A percentile compares a stretch with the other conserved stretches of the same genome.
Evolutionary conservation across 2,329 filamentous ascomycete genomes (phyloP).

Genomic region (Claviceps sp.): DNA sequence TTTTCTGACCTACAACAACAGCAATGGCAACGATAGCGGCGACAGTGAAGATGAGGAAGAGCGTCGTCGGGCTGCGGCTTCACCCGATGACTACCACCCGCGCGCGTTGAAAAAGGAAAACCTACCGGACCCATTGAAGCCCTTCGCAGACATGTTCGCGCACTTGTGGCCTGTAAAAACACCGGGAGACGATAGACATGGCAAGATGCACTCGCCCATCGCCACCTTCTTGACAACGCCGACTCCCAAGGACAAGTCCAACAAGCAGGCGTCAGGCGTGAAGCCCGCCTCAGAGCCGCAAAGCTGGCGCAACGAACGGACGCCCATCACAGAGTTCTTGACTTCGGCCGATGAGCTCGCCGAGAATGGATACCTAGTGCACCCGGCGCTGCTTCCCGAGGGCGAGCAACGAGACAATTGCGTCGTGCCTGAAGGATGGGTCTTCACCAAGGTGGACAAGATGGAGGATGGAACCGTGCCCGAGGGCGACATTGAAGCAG

Average conservation of each 20-base stretch:
- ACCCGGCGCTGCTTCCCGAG: slow-evolving; percentile 59
- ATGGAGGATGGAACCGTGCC: slow-evolving; percentile 55
- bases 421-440: slow-evolving; percentile 59
- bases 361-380: slow-evolving; percentile 73
- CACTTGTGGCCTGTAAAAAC: slow-evolving; percentile 83
- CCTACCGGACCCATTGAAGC: slow-evolving; percentile 42
- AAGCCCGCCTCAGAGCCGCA: slow-evolving; percentile 49
- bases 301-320: slow-evolving; percentile 60
- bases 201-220: slow-evolving; percentile 75
- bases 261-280: slow-evolving; percentile 32
- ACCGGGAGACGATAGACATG: slow-evolving; percentile 70
- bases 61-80: slow-evolving; percentile 19
- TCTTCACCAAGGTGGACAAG: slow-evolving; percentile 57
- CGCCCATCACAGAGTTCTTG: slow-evolving; percentile 69
- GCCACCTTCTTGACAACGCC: slow-evolving; percentile 71
- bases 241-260: slow-evolving; percentile 49
- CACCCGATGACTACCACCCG: slow-evolving; percentile 48
- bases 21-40: neutral
- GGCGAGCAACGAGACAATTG: slow-evolving; percentile 40
- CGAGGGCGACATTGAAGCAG: slow-evolving; percentile 59
- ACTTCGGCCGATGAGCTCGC: slow-evolving; percentile 58
- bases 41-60: slow-evolving; percentile 15
- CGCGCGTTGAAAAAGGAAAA: slow-evolving; percentile 35
- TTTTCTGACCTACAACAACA: slow-evolving; percentile 30
- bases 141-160: slow-evolving; percentile 69